Evolutionary conservation across 2,329 filamentous ascomycete species (phyloP).

Genomic region (Fusarium palustre): DNA sequence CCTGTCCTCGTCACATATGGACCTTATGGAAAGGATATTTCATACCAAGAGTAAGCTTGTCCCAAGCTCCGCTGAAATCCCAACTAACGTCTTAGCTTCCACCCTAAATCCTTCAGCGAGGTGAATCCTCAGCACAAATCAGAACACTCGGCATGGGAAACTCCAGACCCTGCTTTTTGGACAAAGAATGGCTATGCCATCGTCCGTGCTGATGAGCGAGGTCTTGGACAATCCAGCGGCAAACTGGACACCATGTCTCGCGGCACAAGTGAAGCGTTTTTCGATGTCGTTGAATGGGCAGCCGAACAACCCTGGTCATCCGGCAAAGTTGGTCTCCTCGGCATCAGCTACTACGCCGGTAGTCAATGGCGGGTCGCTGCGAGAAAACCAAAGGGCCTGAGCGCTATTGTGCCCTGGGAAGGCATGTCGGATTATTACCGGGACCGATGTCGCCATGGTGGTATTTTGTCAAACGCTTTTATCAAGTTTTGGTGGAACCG

Average conservation of each 20-base stretch:
- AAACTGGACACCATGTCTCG: constrained; percentile 62
- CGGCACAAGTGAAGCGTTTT: constrained; percentile 61
- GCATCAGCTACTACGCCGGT: constrained; percentile 61
- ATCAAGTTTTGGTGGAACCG: constrained; percentile 56
- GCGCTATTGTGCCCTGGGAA: constrained; percentile 62
- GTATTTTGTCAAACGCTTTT: constrained; percentile 69
- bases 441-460: constrained; percentile 70
- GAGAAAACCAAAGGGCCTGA: constrained; percentile 58
- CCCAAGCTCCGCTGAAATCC: fast-evolving
- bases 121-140: constrained; percentile 66
- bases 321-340: constrained; percentile 62
- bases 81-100: constrained; percentile 49
- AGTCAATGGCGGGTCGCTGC: constrained; percentile 64
- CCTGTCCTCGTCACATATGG: constrained; percentile 78
- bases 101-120: constrained; percentile 57
- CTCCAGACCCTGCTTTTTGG: constrained; percentile 69
- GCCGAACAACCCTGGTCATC: constrained; percentile 59
- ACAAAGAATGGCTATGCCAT: constrained; percentile 65
- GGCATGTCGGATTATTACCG: constrained; percentile 67
- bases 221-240: constrained; percentile 61
- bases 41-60: constrained; percentile 62
- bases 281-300: constrained; percentile 63
- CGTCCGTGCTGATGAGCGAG: constrained; percentile 64
- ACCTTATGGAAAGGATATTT: constrained; percentile 79
- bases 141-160: constrained; percentile 69